Base-by-base conservation (phyloP, 2,329 filamentous ascomycete genomes). In the Fusarium setosum region DNA sequence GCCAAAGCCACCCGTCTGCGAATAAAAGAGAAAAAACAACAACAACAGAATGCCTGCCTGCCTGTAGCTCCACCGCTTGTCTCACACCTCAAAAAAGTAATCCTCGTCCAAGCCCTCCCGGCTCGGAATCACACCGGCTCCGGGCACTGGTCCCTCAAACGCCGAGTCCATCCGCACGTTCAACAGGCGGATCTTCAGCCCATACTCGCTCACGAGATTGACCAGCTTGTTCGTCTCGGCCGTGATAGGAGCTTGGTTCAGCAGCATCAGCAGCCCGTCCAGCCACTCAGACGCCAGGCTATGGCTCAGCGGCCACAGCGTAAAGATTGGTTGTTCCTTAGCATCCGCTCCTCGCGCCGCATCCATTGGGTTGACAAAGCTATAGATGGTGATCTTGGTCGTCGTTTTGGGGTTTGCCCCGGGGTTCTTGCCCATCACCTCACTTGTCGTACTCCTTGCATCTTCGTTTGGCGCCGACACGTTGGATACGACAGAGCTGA, bases 191-290 rank as follows among this genome's bases (percentile, higher is more conserved):
- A 99, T 96, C 82, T 97, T 97, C 65, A 98, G 82, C 5, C 96
- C 94, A 75, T 97, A 98, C 69, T 96, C 92, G 73, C 90, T 89
- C 60, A 98, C 92, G 71, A 97, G 82, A 55, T 90, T 89, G 53
- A 97, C 90, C 63, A 98, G 82, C 77, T 96, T 96, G 75, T 91
- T 95, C 32, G 96, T 98, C 80, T 98, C 95, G 4, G 94, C 88
- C n/a, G 96, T 99, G 75, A 99, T 97, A 18, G 96, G 96, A 59
- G 94, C 89, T 78, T 99, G 96, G 74, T 96, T 94, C 21, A 99
- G 85, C 54, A 99, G 84, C 94, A 99, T 97, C 56, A 98, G 84
- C 66, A 99, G 81, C 1, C 96, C 96, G 76, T 99, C 96, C 6
- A 99, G 85, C 96, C 96, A 99, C 79, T 99, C 96, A 1, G 94